Evolutionary conservation across 805 yeast species (phyloP).

Genomic region (Lachancea thermotolerans): DNA sequence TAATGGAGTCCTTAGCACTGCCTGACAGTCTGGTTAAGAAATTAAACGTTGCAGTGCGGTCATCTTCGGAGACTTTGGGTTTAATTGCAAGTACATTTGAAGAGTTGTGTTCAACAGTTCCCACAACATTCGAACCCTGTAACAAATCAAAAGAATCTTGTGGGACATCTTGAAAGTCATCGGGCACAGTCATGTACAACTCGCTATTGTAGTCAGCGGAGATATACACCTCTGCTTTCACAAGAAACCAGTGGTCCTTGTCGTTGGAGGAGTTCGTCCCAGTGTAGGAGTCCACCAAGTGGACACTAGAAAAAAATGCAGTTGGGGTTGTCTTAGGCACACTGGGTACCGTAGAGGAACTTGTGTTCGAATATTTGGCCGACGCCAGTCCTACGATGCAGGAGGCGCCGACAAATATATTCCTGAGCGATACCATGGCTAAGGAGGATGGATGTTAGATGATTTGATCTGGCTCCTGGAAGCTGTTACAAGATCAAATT

Average conservation of each 20-base stretch:
- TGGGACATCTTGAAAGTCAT: conserved; percentile 19
- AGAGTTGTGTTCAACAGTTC: conserved; percentile 15
- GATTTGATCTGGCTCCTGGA: background rate
- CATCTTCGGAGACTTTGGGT: conserved; percentile 7
- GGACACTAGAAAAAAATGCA: conserved; percentile 17
- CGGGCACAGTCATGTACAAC: conserved; percentile 21
- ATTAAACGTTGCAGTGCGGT: conserved; percentile 20
- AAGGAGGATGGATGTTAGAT: background rate
- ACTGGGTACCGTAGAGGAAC: background rate
- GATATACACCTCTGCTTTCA: conserved; percentile 22
- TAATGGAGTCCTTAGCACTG: conserved; percentile 12
- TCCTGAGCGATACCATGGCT: conserved; percentile 2
- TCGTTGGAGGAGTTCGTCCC: conserved; percentile 20
- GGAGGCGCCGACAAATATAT: background rate
- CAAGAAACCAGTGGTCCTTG: conserved; percentile 23
- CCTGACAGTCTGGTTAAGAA: conserved; percentile 21
- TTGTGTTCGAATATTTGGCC: conserved; percentile 3
- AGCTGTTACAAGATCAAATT: no score
- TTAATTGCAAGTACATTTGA: conserved; percentile 22
- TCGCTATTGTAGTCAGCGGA: conserved; percentile 16
- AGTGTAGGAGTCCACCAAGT: conserved; percentile 21
- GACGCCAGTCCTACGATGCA: background rate
- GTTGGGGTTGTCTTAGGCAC: conserved; percentile 9
- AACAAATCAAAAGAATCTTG: conserved; percentile 15
- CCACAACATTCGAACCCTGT: conserved; percentile 14